Evolutionary conservation across 331 rosid genomes (phyloP), one percentile per base, ranked within the genome.

Genomic region (Malus hybrid): DNA sequence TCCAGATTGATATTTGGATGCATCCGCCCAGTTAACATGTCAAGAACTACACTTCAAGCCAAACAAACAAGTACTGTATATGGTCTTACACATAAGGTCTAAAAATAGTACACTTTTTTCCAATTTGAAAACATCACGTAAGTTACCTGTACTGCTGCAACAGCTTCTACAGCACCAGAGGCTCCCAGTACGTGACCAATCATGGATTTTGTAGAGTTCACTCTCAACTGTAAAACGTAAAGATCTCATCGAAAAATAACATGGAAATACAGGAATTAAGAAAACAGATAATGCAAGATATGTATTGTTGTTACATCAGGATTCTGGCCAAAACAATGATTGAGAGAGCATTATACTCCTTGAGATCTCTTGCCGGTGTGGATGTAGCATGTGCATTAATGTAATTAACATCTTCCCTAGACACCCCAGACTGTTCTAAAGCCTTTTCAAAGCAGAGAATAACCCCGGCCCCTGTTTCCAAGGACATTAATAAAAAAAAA

Each of bases 361-460:
- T 94, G 26, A 90, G 86, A 86, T 94, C 99, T 18, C 96, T 97
- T 15, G 97, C 89, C 29, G 87, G 99, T 16, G 99, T 90, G 75
- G 99, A 94, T 32, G 99, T 86, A n/a, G 99, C 99, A 72, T 94
- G 99, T 34, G 99, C 99, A 68, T 94, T 94, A 63, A 94, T 89
- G 88, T 94, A 94, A 76, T 94, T 94, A 72, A 94, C 93, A 76
- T 92, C 97, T 85, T 88, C 97, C 79, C 77, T 90, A 10, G 96
- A 84, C 75, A 94, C 84, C 36, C 99, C 97, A 55, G 97, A 83
- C 68, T 85, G 90, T 83, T 85, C 79, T 69, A 94, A 86, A 69
- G 99, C 99, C 78, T 82, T 92, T 79, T 94, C 99, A 34, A 94
- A 88, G 89, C 99, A 94, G 63, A 89, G 97, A 58, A 24, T 24